Evolutionary conservation across 2,329 filamentous ascomycete genomes (phyloP), one percentile per base, ranked within the genome.

Genomic region (Dothidotthia symphoricarpi): DNA sequence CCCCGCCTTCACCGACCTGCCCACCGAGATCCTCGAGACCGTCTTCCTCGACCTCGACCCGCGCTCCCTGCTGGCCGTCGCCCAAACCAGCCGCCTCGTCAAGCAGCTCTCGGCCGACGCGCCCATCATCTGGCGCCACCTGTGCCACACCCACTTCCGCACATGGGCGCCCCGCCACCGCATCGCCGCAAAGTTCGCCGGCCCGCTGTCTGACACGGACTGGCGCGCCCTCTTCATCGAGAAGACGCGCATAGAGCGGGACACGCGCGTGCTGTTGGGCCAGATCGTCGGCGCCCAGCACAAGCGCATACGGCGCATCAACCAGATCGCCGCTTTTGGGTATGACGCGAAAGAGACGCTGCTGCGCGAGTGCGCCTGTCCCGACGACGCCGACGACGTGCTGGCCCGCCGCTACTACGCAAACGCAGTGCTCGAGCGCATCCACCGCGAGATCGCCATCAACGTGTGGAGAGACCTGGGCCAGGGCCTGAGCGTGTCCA

Each of bases 261-360:
- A 62, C 16, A 66, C 67, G 7, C 36, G 45, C 16, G 34, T 54
- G 4, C 42, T 67, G 6, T 70, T 97, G 39, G 74, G 90, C 46
- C 75, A 72, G 19, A 81, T 95, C 41, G 71, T 97, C 36, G 65
- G 72, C n/a, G 82, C 78, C 22, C 86, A 88, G 62, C 76, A 82
- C 24, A 75, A 80, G 36, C 82, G 89, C 14, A 76, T 88, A 39
- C 74, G 76, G 38, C 82, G 83, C 55, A 82, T 88, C 46, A 80
- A 85, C 53, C 69, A 76, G 34, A 85, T 97, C 45, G 81, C 86
- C 36, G 70, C 74, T 17, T 75, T 83, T 55, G 89, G 89, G 1
- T 91, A 90, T 57, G 89, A 97, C 70, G 86, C 85, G 30, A 96
- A 96, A 64, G 90, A 96, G 63, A 83, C 82, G 37, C 75, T 97